These are phyloP conservation scores for Suillus hirtellus DNA, from an alignment of 768 basidiomycete species.

Conservation along the genomic window DNA sequence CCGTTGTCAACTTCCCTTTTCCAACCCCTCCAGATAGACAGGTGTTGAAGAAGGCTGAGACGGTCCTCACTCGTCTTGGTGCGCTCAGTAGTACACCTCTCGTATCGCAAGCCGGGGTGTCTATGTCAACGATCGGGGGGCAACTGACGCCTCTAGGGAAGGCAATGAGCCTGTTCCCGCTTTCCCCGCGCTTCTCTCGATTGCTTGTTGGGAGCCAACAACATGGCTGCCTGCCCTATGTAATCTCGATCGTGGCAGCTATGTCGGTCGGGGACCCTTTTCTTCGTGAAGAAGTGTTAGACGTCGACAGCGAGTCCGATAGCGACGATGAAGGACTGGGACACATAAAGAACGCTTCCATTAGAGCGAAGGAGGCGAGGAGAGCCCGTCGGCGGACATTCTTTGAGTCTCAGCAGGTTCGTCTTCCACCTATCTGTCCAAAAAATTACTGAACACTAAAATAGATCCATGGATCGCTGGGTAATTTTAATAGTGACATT, in stretches of 20 bases:
- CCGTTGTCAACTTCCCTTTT: conserved; percentile 96
- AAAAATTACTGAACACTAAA: conserved; percentile 29
- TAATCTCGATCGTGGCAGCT: conserved; percentile 87
- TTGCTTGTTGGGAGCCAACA: conserved; percentile 89
- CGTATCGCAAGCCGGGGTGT: conserved; percentile 22
- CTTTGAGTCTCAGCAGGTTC: conserved; percentile 79
- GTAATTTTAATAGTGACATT: conserved; percentile 78
- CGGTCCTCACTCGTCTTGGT: conserved; percentile 75
- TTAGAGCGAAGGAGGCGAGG: conserved; percentile 56
- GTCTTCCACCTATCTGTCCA: conserved; percentile 16
- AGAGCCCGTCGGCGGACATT: conserved; percentile 71
- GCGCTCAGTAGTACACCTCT: conserved; percentile 55
- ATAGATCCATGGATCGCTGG: conserved; percentile 84
- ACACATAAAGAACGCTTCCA: conserved; percentile 47
- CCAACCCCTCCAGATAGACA: conserved; percentile 89
- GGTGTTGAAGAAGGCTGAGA: conserved; percentile 80
- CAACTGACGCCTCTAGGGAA: conserved; percentile 89
- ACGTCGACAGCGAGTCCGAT: conserved; percentile 41
- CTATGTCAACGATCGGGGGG: conserved; percentile 42
- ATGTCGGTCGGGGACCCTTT: conserved; percentile 96
- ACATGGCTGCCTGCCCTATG: conserved; percentile 89
- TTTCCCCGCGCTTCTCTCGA: conserved; percentile 92
- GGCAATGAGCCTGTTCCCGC: conserved; percentile 90
- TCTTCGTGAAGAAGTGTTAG: conserved; percentile 73
- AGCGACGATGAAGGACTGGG: conserved; percentile 40